Conservation (phyloP, 192 early-diverging fungal genomes). For the Gonapodya prolifera region DNA sequence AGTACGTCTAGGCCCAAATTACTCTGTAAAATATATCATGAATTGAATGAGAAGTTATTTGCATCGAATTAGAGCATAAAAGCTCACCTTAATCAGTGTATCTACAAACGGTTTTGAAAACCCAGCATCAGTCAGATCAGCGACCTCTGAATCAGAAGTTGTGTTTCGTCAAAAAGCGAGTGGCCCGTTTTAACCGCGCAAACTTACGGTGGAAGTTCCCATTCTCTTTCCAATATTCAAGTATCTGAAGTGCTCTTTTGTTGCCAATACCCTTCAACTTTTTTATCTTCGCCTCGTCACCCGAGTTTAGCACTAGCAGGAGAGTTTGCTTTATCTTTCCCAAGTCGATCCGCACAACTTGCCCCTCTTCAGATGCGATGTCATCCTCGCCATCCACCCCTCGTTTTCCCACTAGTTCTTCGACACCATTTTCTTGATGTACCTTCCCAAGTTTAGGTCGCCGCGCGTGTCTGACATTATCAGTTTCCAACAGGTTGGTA, state of each 20-base stretch:
- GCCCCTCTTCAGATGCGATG: too few relatives aligned
- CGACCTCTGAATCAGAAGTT: background rate
- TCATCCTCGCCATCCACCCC: too few relatives aligned
- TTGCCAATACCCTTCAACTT: constrained; percentile 43
- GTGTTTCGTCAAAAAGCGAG: too few relatives aligned
- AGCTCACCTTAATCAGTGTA: background rate
- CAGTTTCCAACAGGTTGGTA: too few relatives aligned
- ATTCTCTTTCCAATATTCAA: constrained; percentile 10
- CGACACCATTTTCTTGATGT: too few relatives aligned
- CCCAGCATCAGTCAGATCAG: background rate
- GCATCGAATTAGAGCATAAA: background rate
- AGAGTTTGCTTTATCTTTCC: background rate
- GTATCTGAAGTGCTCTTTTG: constrained; percentile 41
- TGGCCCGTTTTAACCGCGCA: background rate
- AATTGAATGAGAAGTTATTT: background rate
- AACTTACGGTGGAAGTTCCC: background rate
- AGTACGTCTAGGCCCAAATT: background rate
- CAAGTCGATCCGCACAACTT: background rate
- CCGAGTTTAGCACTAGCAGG: constrained; percentile 42
- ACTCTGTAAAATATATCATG: background rate
- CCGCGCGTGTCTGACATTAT: too few relatives aligned
- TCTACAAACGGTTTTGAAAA: background rate
- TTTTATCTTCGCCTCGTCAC: constrained; percentile 33
- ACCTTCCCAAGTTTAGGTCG: too few relatives aligned
- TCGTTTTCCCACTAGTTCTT: too few relatives aligned